phyloP scores from a whole-genome alignment of 2,329 filamentous ascomycete species.

The Thelonectria discophora region DNA sequence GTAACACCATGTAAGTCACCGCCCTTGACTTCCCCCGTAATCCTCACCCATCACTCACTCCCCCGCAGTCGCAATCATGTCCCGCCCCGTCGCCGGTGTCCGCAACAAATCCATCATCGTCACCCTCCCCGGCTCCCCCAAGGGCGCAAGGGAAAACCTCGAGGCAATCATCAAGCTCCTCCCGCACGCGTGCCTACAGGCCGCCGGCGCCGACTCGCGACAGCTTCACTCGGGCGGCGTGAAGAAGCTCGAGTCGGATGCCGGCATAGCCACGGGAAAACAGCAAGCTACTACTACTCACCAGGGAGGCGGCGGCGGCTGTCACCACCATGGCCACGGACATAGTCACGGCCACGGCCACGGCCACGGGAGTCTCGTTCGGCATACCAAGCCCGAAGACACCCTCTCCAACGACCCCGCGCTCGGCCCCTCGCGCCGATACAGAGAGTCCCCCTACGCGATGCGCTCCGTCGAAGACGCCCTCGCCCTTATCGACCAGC shows the following conservation, averaged over 20 bases:
- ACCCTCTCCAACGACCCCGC: conserved; percentile 68
- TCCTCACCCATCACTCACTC: conserved; percentile 10
- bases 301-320: conserved; percentile 51
- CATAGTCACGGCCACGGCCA: conserved; percentile 60
- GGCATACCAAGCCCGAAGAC: conserved; percentile 75
- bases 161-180: conserved; percentile 88
- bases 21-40: too few species aligned
- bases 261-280: conserved; percentile 63
- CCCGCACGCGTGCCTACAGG: conserved; percentile 93
- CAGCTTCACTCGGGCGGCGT: conserved; percentile 81
- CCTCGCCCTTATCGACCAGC: conserved; percentile 73
- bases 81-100: conserved; percentile 88
- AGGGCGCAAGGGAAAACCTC: conserved; percentile 93
- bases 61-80: conserved; percentile 89
- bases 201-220: conserved; percentile 83
- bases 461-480: conserved; percentile 91
- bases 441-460: conserved; percentile 88
- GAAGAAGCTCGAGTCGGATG: conserved; percentile 84
- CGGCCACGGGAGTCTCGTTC: conserved; percentile 69
- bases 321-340: conserved; percentile 63
- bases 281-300: conserved; percentile 47
- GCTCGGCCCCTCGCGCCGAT: conserved; percentile 72
- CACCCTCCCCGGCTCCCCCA: conserved; percentile 92
- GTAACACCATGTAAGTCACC: conserved; percentile 86
- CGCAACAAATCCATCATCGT: conserved; percentile 83